Evolutionary conservation across 345 rosid species (phyloP).

Genomic region (Turritis glabra): DNA sequence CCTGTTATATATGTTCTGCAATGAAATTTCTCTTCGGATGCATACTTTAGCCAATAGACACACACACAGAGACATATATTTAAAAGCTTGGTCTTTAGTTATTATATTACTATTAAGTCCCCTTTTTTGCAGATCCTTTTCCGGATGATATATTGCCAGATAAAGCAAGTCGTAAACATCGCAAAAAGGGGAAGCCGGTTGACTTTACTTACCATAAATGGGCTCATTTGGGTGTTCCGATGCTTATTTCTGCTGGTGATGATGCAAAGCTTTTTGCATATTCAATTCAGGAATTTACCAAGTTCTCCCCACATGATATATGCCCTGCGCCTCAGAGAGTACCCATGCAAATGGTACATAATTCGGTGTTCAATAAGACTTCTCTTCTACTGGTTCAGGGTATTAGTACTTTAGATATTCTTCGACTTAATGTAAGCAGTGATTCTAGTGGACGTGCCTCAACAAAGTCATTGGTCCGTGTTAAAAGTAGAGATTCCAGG

Average conservation of each 20-base stretch:
- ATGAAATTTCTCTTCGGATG: not conserved
- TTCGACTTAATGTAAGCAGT: constrained; percentile 48
- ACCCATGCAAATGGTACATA: constrained; percentile 66
- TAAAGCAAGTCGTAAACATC: constrained; percentile 32
- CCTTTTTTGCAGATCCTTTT: constrained; percentile 52
- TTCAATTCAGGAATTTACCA: constrained; percentile 77
- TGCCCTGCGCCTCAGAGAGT: constrained; percentile 97
- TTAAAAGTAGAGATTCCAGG: constrained; percentile 68
- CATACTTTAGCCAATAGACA: not conserved
- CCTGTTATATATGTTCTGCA: not conserved
- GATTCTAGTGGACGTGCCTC: constrained; percentile 54
- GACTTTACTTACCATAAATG: constrained; percentile 76
- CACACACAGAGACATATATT: not conserved
- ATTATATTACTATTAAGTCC: not conserved
- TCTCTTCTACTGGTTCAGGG: constrained; percentile 83
- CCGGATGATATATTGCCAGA: constrained; percentile 46
- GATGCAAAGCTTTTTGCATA: constrained; percentile 94
- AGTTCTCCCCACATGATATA: constrained; percentile 90
- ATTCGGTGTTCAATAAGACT: constrained; percentile 52
- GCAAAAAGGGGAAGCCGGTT: constrained; percentile 54
- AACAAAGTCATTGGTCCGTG: constrained; percentile 63
- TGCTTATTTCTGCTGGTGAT: constrained; percentile 97
- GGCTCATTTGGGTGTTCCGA: constrained; percentile 92
- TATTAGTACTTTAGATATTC: constrained; percentile 63
- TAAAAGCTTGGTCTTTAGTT: not conserved